Percentiles rank a stretch among this genome's conserved stretches.
These are phyloP conservation scores for Plectranthus barbatus DNA, from an alignment of 257 asterid species.

Conservation along the genomic window DNA sequence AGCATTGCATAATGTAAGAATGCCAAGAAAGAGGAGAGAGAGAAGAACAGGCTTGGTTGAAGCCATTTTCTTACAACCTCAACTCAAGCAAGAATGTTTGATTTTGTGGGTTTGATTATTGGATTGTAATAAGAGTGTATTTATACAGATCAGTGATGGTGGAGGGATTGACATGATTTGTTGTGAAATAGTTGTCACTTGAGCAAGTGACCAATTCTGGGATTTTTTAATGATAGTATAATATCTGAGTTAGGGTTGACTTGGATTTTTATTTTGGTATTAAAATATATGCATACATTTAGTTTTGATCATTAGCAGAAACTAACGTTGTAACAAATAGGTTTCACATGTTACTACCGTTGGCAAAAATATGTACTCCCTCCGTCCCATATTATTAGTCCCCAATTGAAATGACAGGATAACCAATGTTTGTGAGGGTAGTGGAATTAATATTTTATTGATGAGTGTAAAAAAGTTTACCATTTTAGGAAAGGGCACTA, in stretches of 20 bases:
- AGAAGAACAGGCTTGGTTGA: constrained; percentile 13
- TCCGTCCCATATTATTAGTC: too few species aligned
- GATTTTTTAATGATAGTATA: not conserved
- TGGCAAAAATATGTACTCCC: too few species aligned
- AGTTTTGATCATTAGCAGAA: too few species aligned
- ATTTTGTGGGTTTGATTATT: not conserved
- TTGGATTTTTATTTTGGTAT: not conserved
- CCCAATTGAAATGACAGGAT: too few species aligned
- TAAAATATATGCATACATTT: not conserved
- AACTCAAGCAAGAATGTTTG: not conserved
- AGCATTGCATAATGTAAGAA: constrained; percentile 23
- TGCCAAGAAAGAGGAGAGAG: constrained; percentile 15
- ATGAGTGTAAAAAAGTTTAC: too few species aligned
- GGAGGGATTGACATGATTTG: not conserved
- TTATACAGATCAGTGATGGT: not conserved
- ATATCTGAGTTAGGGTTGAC: constrained; percentile 23
- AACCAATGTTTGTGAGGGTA: too few species aligned
- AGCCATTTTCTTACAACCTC: constrained; percentile 23
- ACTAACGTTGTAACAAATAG: too few species aligned
- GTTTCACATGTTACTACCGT: too few species aligned
- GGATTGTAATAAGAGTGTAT: not conserved
- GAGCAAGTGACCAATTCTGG: not conserved
- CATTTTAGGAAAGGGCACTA: too few species aligned
- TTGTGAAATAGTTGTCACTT: constrained; percentile 10
- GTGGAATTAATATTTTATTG: too few species aligned